Evolutionary conservation across 73 alveolate species (phyloP), one percentile per base, ranked within the genome.

Genomic region (Strombidium stylifer): DNA sequence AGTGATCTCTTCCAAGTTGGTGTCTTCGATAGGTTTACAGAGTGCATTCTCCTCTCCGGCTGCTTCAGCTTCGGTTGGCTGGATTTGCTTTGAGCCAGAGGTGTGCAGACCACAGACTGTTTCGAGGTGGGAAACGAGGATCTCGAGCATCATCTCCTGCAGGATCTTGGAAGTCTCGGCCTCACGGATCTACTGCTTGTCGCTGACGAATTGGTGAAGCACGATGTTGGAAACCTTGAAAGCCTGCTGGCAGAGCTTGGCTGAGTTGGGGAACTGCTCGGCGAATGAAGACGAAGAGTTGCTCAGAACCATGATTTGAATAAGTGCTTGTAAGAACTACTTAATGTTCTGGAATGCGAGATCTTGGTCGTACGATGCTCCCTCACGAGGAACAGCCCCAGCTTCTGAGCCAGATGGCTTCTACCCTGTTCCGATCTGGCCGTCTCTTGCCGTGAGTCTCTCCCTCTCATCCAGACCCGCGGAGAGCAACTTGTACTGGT

Each of bases 141-240:
- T 79, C 11, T 53, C 70, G 3, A 79, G 59, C 8, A 79, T 53
- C 42, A 51, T 39, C 14, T 79, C 90, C 39, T 69, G 60, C 3
- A 79, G 40, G 20, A 69, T 1, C 15, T 34, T 56, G 14, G 56
- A 28, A 28, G 90, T 42, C 30, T 79, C 84, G 0, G 15, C 10
- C 0, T 80, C 12, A 20, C 80, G 57, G 64, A 42, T 28, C 67
- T 58, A 47, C 34, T 71, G 60, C 46, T 66, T 79, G 11, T 60
- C 71, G 10, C 71, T 30, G 62, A 79, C 49, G 56, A 79, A 79
- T 39, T 69, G 19, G 18, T 20, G 57, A 34, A 79, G 40, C 0
- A 79, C 28, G 14, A 79, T 21, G 28, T 69, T 68, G 39, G 68
- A 16, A 54, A 62, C 41, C 36, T 64, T 25, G 10, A 54, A 15